phyloP scores from a whole-genome alignment of 495 filamentous ascomycete species.

The Trichoderma reesei region DNA sequence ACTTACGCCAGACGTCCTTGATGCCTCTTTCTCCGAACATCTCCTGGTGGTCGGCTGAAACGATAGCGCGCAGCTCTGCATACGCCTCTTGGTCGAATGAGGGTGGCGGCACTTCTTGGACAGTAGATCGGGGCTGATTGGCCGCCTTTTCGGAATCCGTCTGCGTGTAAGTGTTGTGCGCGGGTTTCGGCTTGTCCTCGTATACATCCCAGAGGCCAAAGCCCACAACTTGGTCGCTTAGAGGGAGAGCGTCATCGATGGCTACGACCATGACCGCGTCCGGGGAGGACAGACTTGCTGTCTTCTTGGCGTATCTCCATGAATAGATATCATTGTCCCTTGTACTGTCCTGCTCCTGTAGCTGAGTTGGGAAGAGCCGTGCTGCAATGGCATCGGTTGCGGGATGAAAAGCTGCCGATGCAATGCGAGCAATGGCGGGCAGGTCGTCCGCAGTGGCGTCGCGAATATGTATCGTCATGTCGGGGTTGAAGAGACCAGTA shows the following conservation, averaged over 20 bases:
- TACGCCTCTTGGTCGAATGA: neutral
- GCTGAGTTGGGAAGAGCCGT: slow-evolving; percentile 8
- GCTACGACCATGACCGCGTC: neutral
- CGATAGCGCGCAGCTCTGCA: slow-evolving; percentile 3
- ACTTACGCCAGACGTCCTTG: slow-evolving; percentile 13
- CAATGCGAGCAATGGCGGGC: slow-evolving; percentile 10
- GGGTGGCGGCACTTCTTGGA: neutral
- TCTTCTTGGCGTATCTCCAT: slow-evolving; percentile 9
- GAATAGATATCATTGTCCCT: neutral
- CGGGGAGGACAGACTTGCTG: neutral
- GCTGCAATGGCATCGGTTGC: slow-evolving; percentile 2
- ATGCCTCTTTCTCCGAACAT: slow-evolving; percentile 11
- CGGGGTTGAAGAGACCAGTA: neutral
- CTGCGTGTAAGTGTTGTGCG: too few species aligned
- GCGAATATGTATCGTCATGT: slow-evolving; percentile 7
- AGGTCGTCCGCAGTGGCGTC: slow-evolving; percentile 10
- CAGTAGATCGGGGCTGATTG: neutral
- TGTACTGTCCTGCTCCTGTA: neutral
- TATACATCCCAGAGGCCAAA: slow-evolving; percentile 2
- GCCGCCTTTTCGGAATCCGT: neutral
- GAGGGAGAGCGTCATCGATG: neutral
- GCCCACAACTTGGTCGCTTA: neutral
- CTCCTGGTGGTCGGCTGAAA: neutral
- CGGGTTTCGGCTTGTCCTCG: too few species aligned
- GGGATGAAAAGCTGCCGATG: slow-evolving; percentile 7